Percentiles rank a stretch among this genome's conserved stretches.
These are phyloP conservation scores for Actinomortierella wolfii DNA, from an alignment of 371 early-diverging fungal genomes.

Conservation along the genomic window DNA sequence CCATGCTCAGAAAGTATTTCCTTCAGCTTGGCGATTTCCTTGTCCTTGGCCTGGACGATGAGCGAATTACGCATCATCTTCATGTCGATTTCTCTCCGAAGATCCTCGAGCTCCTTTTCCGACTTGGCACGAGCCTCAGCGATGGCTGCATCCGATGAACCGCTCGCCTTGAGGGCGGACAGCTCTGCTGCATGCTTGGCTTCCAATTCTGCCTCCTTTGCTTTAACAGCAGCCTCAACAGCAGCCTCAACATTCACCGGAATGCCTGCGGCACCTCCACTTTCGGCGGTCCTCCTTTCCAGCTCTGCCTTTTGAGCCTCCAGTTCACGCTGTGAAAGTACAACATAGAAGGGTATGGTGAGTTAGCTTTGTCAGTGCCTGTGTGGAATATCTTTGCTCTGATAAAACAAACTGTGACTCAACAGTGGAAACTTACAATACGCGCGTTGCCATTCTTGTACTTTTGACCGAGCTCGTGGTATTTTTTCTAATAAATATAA, in stretches of 20 bases:
- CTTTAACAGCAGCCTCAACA: slow-evolving; percentile 19
- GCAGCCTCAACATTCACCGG: slow-evolving; percentile 7
- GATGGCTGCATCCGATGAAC: slow-evolving; percentile 1
- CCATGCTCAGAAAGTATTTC: slow-evolving; percentile 20
- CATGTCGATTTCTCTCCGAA: slow-evolving; percentile 24
- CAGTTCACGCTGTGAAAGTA: no score
- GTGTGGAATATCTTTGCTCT: no score
- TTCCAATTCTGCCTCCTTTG: slow-evolving; percentile 23
- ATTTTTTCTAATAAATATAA: no score
- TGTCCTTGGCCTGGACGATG: slow-evolving; percentile 25
- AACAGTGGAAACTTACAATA: no score
- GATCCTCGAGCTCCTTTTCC: slow-evolving; percentile 16
- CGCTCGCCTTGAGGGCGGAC: slow-evolving; percentile 2
- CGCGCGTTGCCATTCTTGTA: no score
- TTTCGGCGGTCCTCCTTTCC: no score
- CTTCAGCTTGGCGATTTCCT: slow-evolving; percentile 30
- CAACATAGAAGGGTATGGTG: no score
- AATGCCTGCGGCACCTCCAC: no score
- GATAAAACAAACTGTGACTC: no score
- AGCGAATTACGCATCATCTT: slow-evolving; percentile 32
- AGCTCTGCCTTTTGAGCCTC: no score
- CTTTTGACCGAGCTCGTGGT: no score
- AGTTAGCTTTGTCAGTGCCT: no score
- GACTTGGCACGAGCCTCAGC: slow-evolving; percentile 9
- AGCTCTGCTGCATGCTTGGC: slow-evolving; percentile 16